Evolutionary conservation across 1,284 basidiomycete species (phyloP).

Genomic region (Heterobasidion parviporum): DNA sequence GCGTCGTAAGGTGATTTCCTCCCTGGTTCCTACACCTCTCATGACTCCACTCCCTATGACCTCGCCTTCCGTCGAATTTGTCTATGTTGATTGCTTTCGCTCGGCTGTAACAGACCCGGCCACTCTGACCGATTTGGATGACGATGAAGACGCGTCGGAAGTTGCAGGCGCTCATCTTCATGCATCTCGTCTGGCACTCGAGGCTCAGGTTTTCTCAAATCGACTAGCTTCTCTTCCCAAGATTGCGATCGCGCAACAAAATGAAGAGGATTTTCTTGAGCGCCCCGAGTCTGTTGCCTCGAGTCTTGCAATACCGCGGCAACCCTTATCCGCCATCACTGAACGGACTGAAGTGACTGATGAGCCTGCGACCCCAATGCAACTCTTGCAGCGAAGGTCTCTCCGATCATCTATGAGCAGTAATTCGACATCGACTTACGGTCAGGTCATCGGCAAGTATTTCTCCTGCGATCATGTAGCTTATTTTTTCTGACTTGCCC

Average conservation of each 20-base stretch:
- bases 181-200: neutral
- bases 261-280: slow-evolving; percentile 13
- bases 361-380: slow-evolving; percentile 14
- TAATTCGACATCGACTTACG: slow-evolving; percentile 42
- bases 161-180: slow-evolving; percentile 9
- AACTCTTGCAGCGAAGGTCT: slow-evolving; percentile 3
- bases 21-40: neutral
- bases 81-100: slow-evolving; percentile 14
- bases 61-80: neutral
- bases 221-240: slow-evolving; percentile 12
- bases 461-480: neutral
- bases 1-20: slow-evolving; percentile 7
- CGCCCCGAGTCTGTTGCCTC: slow-evolving; percentile 8
- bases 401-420: slow-evolving; percentile 16
- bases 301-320: slow-evolving; percentile 4
- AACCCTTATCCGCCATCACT: slow-evolving; percentile 50
- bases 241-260: slow-evolving; percentile 18
- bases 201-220: slow-evolving; percentile 4
- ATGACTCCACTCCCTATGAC: neutral
- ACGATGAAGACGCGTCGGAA: slow-evolving; percentile 12
- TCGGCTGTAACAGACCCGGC: slow-evolving; percentile 14
- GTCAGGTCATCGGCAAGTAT: slow-evolving; percentile 46
- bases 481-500: neutral
- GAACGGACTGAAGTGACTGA: slow-evolving; percentile 60
- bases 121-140: neutral